Evolutionary conservation across 768 basidiomycete genomes (phyloP), one percentile per base, ranked within the genome.

Genomic region (Hygrophorus russula): DNA sequence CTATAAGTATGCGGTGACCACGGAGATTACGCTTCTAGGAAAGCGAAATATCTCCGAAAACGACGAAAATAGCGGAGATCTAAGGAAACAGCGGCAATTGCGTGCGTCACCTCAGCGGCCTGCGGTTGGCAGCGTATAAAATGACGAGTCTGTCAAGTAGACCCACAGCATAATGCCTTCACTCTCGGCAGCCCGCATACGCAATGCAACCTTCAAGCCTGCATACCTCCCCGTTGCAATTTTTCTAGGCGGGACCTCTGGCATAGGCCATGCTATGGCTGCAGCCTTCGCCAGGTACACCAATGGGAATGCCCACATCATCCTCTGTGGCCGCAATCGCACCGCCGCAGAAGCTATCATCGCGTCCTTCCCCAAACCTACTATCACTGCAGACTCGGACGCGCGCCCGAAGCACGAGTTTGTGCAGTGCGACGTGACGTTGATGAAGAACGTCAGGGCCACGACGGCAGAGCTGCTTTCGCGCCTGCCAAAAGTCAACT

Each of bases 321-420:
- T 77, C 49, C 61, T 78, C 50, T 62, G 73, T 24, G 76, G 74
- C 0, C 65, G 74, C 9, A 76, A 75, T 57, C 62, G 63, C 36
- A 56, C 47, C 12, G 69, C 74, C 4, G 76, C 72, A 1, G 64
- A 74, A 28, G 42, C 53, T 14, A 66, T 73, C 48, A 59, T 79
- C 44, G 61, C 67, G 1, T 53, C 53, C 2, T 53, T 76, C 36
- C 69, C 71, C 13, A 57, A 58, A 40, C 58, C 61, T 14, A 51
- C 54, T n/a, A 17, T 42, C 7, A 42, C 46, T 27, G 51, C 36
- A 33, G 51, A 28, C 18, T 34, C 7, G 5, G 12, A 17, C 10
- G 17, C 29, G 20, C 34, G 41, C 10, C 19, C 45, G 28, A 52
- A 45, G 14, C 65, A 68, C 56, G 69, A 73, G 48, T 76, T 76